These are phyloP conservation scores for Corylus avellana DNA, from an alignment of 306 rosid species.

Conservation along the genomic window DNA sequence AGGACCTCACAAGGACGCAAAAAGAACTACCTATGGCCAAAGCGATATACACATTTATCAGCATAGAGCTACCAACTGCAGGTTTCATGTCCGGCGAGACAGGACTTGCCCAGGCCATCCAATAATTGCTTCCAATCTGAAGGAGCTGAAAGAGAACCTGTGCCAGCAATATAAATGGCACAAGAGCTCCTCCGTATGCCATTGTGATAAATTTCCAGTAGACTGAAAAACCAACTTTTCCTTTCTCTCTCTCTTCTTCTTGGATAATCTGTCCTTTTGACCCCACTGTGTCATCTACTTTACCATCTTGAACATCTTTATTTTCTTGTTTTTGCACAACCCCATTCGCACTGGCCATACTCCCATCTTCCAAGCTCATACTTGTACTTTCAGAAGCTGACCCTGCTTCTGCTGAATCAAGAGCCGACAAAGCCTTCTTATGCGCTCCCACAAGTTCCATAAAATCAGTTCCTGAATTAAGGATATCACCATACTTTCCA, in stretches of 20 bases:
- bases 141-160: slow-evolving; percentile 65
- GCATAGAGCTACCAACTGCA: slow-evolving; percentile 45
- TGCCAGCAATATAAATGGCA: slow-evolving; percentile 68
- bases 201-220: slow-evolving; percentile 74
- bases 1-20: slow-evolving; percentile 49
- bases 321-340: slow-evolving; percentile 39
- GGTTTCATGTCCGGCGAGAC: slow-evolving; percentile 57
- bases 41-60: slow-evolving; percentile 57
- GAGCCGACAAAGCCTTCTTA: slow-evolving; percentile 66
- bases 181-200: slow-evolving; percentile 81
- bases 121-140: slow-evolving; percentile 91
- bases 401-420: slow-evolving; percentile 41
- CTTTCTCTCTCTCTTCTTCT: slow-evolving; percentile 94
- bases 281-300: slow-evolving; percentile 35
- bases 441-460: slow-evolving; percentile 91
- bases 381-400: slow-evolving; percentile 29
- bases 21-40: slow-evolving; percentile 74
- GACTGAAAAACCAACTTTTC: slow-evolving; percentile 67
- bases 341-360: not conserved
- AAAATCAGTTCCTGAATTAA: slow-evolving; percentile 66
- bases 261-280: slow-evolving; percentile 74
- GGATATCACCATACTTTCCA: slow-evolving; percentile 71
- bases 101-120: slow-evolving; percentile 96
- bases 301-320: slow-evolving; percentile 34
- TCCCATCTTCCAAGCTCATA: slow-evolving; percentile 29